phyloP scores from a whole-genome alignment of 2,329 filamentous ascomycete species.

The Paracamarosporium sp. region DNA sequence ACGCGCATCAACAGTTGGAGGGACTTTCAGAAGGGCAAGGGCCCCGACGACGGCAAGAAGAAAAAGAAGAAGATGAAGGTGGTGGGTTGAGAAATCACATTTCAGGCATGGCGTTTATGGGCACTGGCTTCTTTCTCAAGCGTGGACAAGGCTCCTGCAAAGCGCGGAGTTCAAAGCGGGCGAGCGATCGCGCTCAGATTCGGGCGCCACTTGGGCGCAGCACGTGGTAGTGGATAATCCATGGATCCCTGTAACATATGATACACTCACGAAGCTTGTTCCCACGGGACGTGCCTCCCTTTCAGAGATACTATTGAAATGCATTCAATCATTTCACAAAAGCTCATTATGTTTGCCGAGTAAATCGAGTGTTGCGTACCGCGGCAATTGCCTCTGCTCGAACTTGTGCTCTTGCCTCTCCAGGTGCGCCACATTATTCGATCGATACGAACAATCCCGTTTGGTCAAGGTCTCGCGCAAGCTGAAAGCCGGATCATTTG shows the following conservation, averaged over 20 bases:
- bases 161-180: neutral
- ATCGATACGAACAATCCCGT: too few relatives aligned
- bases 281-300: neutral
- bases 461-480: too few relatives aligned
- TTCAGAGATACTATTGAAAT: neutral
- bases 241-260: constrained; percentile 3
- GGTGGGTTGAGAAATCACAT: constrained; percentile 48
- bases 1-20: constrained; percentile 94
- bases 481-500: neutral
- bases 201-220: neutral
- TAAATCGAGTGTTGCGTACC: too few relatives aligned
- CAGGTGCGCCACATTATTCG: too few relatives aligned
- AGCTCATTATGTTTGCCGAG: too few relatives aligned
- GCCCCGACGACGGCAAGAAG: constrained; percentile 53
- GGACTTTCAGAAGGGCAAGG: constrained; percentile 76
- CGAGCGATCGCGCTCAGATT: neutral
- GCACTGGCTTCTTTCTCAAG: neutral
- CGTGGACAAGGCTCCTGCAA: neutral
- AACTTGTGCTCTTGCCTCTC: too few relatives aligned
- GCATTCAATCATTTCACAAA: neutral
- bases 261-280: constrained; percentile 4
- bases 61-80: constrained; percentile 63
- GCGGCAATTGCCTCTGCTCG: too few relatives aligned
- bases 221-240: neutral
- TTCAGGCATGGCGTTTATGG: constrained; percentile 4